phyloP scores from a whole-genome alignment of 2,329 filamentous ascomycete genomes.

The Fusarium pseudoanthophilum region DNA sequence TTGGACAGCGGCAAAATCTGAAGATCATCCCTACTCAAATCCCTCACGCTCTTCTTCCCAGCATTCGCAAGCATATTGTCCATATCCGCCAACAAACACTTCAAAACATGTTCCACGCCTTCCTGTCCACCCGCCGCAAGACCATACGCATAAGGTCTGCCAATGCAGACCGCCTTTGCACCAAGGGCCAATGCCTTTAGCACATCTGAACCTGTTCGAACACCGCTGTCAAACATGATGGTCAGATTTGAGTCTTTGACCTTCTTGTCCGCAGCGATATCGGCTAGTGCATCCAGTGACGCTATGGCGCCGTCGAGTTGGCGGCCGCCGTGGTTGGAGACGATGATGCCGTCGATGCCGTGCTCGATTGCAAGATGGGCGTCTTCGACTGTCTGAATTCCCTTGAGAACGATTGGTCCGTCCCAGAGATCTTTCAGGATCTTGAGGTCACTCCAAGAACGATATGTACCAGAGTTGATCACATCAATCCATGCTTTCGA shows the following conservation, averaged over 20 bases:
- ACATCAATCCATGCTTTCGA: constrained; percentile 41
- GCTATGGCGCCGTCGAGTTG: constrained; percentile 54
- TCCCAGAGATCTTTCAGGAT: constrained; percentile 69
- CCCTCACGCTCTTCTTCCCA: constrained; percentile 57
- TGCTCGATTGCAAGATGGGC: constrained; percentile 51
- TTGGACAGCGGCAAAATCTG: constrained; percentile 19
- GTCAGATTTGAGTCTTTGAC: constrained; percentile 52
- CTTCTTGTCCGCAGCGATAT: constrained; percentile 65
- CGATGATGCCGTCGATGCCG: constrained; percentile 53
- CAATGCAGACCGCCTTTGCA: constrained; percentile 56
- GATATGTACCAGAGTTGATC: constrained; percentile 54
- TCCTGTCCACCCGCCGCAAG: constrained; percentile 51
- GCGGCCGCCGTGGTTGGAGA: constrained; percentile 57
- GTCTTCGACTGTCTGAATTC: constrained; percentile 54
- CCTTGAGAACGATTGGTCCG: constrained; percentile 59
- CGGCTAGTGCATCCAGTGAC: constrained; percentile 65
- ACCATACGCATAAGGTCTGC: constrained; percentile 53
- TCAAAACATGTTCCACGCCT: constrained; percentile 66
- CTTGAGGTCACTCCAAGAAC: constrained; percentile 71
- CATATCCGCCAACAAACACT: constrained; percentile 53
- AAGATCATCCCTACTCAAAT: constrained; percentile 33
- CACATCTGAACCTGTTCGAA: constrained; percentile 54
- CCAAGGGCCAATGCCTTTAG: constrained; percentile 55
- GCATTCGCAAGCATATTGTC: constrained; percentile 67
- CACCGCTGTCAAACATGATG: constrained; percentile 61